Conservation (phyloP, 306 rosid genomes). For the Castanea crenata region DNA sequence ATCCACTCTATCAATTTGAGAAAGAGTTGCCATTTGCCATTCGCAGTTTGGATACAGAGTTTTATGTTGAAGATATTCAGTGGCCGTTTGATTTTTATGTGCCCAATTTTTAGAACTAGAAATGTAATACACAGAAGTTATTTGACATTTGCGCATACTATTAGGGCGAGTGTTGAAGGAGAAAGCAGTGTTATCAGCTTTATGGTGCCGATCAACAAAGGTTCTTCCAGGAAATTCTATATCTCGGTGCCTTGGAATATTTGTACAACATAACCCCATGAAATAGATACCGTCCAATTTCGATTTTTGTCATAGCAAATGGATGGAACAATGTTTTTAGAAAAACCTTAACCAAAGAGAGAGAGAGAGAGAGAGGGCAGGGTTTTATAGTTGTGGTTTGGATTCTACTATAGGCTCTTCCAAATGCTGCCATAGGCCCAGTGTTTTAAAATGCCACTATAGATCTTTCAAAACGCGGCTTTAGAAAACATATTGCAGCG, state of each 20-base stretch:
- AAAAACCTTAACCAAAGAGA: too few relatives aligned
- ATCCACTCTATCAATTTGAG: conserved; percentile 32
- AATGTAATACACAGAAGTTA: too few relatives aligned
- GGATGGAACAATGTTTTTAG: conserved; percentile 19
- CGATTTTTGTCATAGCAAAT: conserved; percentile 63
- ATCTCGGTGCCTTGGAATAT: conserved; percentile 62
- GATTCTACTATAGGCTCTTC: too few relatives aligned
- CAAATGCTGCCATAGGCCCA: too few relatives aligned
- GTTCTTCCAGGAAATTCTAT: conserved; percentile 68
- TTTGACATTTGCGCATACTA: conserved; percentile 30
- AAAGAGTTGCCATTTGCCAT: conserved; percentile 46
- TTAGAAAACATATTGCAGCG: too few relatives aligned
- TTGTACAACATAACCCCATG: conserved; percentile 80
- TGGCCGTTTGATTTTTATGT: background rate
- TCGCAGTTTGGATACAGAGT: conserved; percentile 28
- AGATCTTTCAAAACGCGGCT: too few relatives aligned
- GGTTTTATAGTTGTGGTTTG: too few relatives aligned
- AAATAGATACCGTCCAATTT: conserved; percentile 61
- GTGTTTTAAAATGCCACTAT: too few relatives aligned
- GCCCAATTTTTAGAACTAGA: background rate
- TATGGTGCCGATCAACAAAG: conserved; percentile 59
- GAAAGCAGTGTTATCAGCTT: conserved; percentile 40
- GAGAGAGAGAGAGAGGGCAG: too few relatives aligned
- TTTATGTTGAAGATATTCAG: conserved; percentile 24
- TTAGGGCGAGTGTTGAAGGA: conserved; percentile 60